These are phyloP conservation scores for Thalassiosira hispida DNA, from an alignment of 352 stramenopile species.

Conservation along the genomic window DNA sequence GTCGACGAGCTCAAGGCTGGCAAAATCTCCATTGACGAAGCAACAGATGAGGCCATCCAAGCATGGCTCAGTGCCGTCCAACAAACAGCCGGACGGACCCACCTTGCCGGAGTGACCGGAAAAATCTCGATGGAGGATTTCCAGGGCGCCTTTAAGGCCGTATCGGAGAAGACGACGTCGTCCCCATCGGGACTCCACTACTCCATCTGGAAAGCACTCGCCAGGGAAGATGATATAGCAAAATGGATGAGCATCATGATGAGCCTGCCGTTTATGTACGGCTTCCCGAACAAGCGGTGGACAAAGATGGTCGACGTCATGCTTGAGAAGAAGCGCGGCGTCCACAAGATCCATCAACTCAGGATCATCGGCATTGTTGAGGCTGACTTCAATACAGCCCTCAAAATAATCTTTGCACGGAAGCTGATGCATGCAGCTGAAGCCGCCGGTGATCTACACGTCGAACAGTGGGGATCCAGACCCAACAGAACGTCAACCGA, in stretches of 20 bases:
- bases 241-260: neutral
- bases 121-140: neutral
- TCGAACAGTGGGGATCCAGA: conserved; percentile 31
- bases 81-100: neutral
- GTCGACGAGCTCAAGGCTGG: neutral
- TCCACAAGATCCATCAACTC: conserved; percentile 39
- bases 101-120: neutral
- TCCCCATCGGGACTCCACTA: conserved; percentile 11
- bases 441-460: conserved; percentile 5
- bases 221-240: neutral
- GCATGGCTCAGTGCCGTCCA: neutral
- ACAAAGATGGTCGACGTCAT: conserved; percentile 34
- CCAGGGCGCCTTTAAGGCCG: neutral
- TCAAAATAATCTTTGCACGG: conserved; percentile 12
- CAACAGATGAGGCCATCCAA: conserved; percentile 4
- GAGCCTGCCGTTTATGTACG: conserved; percentile 9
- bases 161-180: neutral
- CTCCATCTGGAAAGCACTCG: conserved; percentile 3
- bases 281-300: conserved; percentile 23
- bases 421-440: conserved; percentile 26
- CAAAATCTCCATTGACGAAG: neutral
- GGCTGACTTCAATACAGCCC: conserved; percentile 34
- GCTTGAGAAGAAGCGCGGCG: conserved; percentile 38
- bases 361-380: conserved; percentile 51
- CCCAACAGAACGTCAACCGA: conserved; percentile 12